Evolutionary conservation across 139 green algal species (phyloP), one percentile per base, ranked within the genome.

Genomic region (Tetraselmis striata): DNA sequence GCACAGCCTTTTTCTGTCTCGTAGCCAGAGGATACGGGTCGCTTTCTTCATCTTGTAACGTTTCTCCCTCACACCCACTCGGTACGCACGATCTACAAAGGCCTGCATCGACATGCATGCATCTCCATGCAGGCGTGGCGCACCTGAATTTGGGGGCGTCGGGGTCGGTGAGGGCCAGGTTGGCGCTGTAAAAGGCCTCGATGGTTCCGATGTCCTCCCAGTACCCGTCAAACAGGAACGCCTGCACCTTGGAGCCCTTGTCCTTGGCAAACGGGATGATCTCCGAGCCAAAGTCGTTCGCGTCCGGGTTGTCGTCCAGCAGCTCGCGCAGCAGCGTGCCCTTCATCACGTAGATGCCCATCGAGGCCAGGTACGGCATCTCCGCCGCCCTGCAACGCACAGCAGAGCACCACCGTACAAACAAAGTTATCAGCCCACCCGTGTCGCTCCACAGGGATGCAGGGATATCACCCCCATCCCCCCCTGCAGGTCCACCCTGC

Each of bases 361-460:
- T 99, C 85, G 92, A 97, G n/a, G 97, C 97, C 85, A 99, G 99
- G 94, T 97, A 99, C 18, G 97, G 97, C 91, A 96, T 93, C 67
- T 91, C 81, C 83, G 90, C 86, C 23, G 97, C 97, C 74, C 93
- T 93, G 88, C 76, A 87, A 2, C 30, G 75, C n/a, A 59, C 28
- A n/a, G 30, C 45, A 82, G 25, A n/a, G n/a, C n/a, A n/a, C n/a
- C n/a, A n/a, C n/a, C n/a, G n/a, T n/a, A n/a, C n/a, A n/a, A n/a
- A n/a, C n/a, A n/a, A n/a, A n/a, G n/a, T n/a, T n/a, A n/a, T n/a
- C n/a, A n/a, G n/a, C n/a, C n/a, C n/a, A n/a, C n/a, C n/a, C n/a
- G n/a, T n/a, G n/a, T n/a, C n/a, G n/a, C n/a, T n/a, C n/a, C n/a
- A n/a, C n/a, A n/a, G n/a, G n/a, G n/a, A n/a, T n/a, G n/a, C n/a